Conservation (phyloP, 2,329 filamentous ascomycete species). For the Escovopsis sp. region DNA sequence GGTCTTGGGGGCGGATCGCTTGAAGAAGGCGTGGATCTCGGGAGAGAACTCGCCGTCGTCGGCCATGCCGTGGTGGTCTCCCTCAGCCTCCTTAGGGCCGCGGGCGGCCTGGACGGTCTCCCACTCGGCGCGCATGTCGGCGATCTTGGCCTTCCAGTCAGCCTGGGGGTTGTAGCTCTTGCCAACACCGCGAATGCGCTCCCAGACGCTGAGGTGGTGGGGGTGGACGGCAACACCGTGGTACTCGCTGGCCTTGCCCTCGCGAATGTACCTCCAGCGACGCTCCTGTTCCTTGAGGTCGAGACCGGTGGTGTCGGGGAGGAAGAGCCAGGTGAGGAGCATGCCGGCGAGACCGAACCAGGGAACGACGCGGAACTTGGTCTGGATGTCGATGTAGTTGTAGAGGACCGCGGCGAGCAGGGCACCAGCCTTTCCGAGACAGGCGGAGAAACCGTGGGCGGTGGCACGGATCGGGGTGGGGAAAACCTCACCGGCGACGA, state of each 20-base stretch:
- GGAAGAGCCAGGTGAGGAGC: conserved; percentile 67
- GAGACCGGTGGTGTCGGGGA: conserved; percentile 93
- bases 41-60: conserved; percentile 36
- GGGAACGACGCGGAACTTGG: conserved; percentile 82
- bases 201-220: conserved; percentile 76
- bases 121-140: conserved; percentile 61
- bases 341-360: conserved; percentile 90
- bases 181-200: conserved; percentile 61
- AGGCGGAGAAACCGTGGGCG: conserved; percentile 90
- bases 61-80: conserved; percentile 19
- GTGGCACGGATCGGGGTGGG: conserved; percentile 85
- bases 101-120: conserved; percentile 33
- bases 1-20: conserved; percentile 20
- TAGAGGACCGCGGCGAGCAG: conserved; percentile 78
- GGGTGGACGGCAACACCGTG: conserved; percentile 88
- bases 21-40: conserved; percentile 42
- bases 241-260: conserved; percentile 66
- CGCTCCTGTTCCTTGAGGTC: conserved; percentile 96
- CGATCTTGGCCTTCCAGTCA: conserved; percentile 73
- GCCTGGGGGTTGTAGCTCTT: conserved; percentile 72
- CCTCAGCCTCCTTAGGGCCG: conserved; percentile 33
- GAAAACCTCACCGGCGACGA: conserved; percentile 92
- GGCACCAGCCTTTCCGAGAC: conserved; percentile 76
- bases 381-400: conserved; percentile 80
- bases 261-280: conserved; percentile 75